Conservation (phyloP, 257 asterid species). For the Nicotiana undulata region DNA sequence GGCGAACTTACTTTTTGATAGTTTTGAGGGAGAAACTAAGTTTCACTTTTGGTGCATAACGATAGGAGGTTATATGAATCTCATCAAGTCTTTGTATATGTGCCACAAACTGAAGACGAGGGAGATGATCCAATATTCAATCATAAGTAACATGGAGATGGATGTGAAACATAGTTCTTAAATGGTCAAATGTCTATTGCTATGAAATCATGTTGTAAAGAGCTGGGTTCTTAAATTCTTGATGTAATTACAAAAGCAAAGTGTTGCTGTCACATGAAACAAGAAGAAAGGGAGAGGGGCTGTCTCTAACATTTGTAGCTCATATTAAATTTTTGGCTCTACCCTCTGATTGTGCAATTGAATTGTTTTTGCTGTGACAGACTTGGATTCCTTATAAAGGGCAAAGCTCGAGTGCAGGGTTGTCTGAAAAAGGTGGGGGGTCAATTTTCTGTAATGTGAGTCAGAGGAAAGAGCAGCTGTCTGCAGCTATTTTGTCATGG, state of each 20-base stretch:
- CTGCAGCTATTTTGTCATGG: neutral
- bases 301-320: neutral
- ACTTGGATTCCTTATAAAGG: slow-evolving; percentile 99
- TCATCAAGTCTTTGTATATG: neutral
- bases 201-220: neutral
- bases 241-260: neutral
- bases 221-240: neutral
- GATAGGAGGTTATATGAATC: neutral
- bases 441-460: neutral
- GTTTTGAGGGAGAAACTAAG: neutral
- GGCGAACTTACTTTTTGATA: neutral
- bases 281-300: neutral
- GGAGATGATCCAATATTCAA: neutral
- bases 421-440: slow-evolving; percentile 78
- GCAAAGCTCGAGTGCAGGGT: slow-evolving; percentile 62
- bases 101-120: neutral
- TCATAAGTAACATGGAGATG: neutral
- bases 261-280: neutral
- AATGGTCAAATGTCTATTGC: neutral
- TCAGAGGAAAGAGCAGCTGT: neutral
- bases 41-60: neutral
- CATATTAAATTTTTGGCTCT: neutral
- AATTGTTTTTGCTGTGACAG: slow-evolving; percentile 28
- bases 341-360: neutral
- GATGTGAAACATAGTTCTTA: neutral